These are phyloP conservation scores for Diaporthe longicolla DNA, from an alignment of 2,329 filamentous ascomycete genomes.

Conservation along the genomic window DNA sequence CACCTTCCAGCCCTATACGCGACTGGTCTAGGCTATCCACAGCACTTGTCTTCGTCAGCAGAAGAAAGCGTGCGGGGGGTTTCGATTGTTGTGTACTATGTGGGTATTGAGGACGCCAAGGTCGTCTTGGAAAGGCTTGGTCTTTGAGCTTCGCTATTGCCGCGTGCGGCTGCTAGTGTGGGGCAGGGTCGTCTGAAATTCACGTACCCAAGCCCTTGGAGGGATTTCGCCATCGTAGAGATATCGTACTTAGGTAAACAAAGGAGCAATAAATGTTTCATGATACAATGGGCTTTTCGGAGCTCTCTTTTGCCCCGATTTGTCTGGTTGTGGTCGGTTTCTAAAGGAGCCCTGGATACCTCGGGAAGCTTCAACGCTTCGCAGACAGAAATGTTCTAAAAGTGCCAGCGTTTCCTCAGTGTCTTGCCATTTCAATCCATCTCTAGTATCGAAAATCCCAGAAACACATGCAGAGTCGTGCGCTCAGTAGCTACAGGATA, in stretches of 20 bases:
- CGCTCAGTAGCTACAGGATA: too few relatives aligned
- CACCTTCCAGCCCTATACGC: constrained; percentile 1
- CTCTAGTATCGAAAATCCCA: too few relatives aligned
- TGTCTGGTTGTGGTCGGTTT: not conserved
- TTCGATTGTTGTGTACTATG: not conserved
- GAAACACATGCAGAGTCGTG: too few relatives aligned
- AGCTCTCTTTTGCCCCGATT: not conserved
- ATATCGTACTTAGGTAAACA: not conserved
- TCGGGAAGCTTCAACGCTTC: not conserved
- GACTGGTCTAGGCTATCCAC: too few relatives aligned
- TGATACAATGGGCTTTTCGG: not conserved
- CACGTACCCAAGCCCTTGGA: not conserved
- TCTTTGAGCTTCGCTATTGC: constrained; percentile 2
- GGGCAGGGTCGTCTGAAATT: not conserved
- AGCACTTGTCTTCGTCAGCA: not conserved
- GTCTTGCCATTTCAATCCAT: too few relatives aligned
- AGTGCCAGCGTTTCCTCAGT: too few relatives aligned
- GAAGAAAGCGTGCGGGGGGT: not conserved
- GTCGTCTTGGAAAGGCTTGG: constrained; percentile 25
- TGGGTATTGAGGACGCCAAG: not conserved
- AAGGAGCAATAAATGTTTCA: not conserved
- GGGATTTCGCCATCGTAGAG: not conserved
- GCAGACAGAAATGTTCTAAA: not conserved
- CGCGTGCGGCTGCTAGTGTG: not conserved
- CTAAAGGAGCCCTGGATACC: not conserved